phyloP scores from a whole-genome alignment of 345 rosid species.

The Moringa oleifera region DNA sequence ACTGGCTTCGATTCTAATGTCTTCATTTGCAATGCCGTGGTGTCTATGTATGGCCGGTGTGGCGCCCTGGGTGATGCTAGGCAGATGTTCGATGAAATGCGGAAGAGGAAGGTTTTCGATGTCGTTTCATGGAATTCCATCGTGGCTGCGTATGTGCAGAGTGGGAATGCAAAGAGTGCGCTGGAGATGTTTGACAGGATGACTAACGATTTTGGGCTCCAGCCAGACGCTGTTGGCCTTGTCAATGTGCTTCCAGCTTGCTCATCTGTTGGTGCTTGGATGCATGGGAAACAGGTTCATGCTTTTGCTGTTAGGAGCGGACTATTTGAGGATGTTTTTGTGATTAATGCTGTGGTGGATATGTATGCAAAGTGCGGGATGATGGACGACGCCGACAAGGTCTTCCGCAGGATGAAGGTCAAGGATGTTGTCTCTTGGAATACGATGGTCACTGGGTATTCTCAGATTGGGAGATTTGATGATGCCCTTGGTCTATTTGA shows the following conservation, averaged over 20 bases:
- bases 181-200: slow-evolving; percentile 43
- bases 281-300: slow-evolving; percentile 55
- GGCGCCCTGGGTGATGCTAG: slow-evolving; percentile 44
- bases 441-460: slow-evolving; percentile 76
- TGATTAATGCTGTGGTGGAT: slow-evolving; percentile 70
- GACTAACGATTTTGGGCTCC: slow-evolving; percentile 28
- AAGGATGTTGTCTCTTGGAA: slow-evolving; percentile 93
- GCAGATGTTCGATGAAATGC: slow-evolving; percentile 71
- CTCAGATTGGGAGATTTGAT: slow-evolving; percentile 61
- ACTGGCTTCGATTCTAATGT: slow-evolving; percentile 57
- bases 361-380: slow-evolving; percentile 78
- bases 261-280: slow-evolving; percentile 37
- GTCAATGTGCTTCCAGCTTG: slow-evolving; percentile 68
- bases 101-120: slow-evolving; percentile 35
- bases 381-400: slow-evolving; percentile 55
- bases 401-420: slow-evolving; percentile 46
- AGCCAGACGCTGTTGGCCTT: slow-evolving; percentile 56
- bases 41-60: slow-evolving; percentile 61
- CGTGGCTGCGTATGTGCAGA: slow-evolving; percentile 43
- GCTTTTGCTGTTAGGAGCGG: slow-evolving; percentile 48
- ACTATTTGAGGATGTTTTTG: slow-evolving; percentile 51
- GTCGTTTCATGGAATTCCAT: slow-evolving; percentile 79
- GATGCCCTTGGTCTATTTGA: slow-evolving; percentile 55
- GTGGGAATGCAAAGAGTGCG: slow-evolving; percentile 38
- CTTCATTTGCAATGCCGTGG: slow-evolving; percentile 62